These are phyloP conservation scores for Lunularia cruciata DNA, from an alignment of 225 moss, liverwort and hornwort species.

Conservation along the genomic window DNA sequence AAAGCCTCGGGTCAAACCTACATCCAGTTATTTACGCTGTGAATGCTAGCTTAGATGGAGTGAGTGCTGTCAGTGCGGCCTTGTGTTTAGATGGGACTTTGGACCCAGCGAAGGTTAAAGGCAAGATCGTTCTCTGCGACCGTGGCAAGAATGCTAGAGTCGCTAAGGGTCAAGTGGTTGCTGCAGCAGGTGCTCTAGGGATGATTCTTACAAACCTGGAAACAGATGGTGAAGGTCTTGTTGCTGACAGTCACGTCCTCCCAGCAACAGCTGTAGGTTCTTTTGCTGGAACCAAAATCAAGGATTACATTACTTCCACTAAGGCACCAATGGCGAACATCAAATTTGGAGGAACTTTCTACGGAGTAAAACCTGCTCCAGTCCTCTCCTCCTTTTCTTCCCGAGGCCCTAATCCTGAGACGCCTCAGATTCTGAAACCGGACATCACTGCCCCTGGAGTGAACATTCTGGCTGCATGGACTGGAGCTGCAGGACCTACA, in stretches of 20 bases:
- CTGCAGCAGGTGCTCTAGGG: conserved; percentile 72
- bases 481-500: conserved; percentile 75
- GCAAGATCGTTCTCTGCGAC: conserved; percentile 86
- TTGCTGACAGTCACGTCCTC: conserved; percentile 82
- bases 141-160: conserved; percentile 78
- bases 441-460: conserved; percentile 81
- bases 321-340: conserved; percentile 46
- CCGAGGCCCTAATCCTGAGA: conserved; percentile 75
- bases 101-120: conserved; percentile 65
- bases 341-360: conserved; percentile 65
- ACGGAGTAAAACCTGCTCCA: conserved; percentile 62
- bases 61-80: conserved; percentile 49
- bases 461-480: conserved; percentile 94
- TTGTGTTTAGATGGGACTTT: conserved; percentile 69
- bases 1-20: conserved; percentile 42
- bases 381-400: conserved; percentile 86
- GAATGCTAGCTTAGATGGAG: conserved; percentile 50
- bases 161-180: conserved; percentile 66
- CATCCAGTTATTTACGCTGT: conserved; percentile 64
- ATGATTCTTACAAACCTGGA: conserved; percentile 75
- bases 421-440: conserved; percentile 78
- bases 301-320: conserved; percentile 42
- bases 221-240: conserved; percentile 81
- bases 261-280: conserved; percentile 77
- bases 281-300: conserved; percentile 54